phyloP scores from a whole-genome alignment of 108 stramenopile genomes.

The Aurantiochytrium sp. region DNA sequence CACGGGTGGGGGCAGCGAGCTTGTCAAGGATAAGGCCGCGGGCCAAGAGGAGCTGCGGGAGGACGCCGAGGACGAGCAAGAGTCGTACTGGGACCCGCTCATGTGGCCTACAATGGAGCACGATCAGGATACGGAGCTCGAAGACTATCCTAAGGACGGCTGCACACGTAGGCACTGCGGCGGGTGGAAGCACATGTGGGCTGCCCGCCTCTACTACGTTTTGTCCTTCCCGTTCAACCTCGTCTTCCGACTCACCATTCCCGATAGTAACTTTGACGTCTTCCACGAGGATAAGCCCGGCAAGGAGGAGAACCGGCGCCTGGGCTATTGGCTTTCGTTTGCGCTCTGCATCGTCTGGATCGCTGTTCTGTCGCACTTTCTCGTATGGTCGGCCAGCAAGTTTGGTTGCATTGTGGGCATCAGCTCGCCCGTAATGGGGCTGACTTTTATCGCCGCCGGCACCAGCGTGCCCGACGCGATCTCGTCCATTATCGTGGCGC shows the following conservation, averaged over 20 bases:
- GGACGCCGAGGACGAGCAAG: not conserved
- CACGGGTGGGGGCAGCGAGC: not conserved
- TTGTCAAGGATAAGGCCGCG: not conserved
- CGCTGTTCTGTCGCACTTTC: conserved; percentile 13
- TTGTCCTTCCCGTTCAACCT: not conserved
- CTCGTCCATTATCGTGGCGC: conserved; percentile 73
- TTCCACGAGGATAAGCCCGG: conserved; percentile 1
- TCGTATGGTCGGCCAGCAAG: conserved; percentile 6
- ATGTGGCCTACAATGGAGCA: not conserved
- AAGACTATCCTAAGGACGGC: not conserved
- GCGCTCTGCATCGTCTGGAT: conserved; percentile 17
- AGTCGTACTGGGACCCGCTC: conserved; percentile 17
- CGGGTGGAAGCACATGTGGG: not conserved
- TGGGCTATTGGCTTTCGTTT: not conserved
- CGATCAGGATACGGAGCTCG: not conserved
- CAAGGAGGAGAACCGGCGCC: not conserved
- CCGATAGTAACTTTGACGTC: conserved; percentile 17
- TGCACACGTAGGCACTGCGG: not conserved
- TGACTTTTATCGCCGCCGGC: conserved; percentile 75
- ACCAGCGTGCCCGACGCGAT: conserved; percentile 76
- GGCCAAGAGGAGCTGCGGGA: not conserved
- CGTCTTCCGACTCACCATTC: not conserved
- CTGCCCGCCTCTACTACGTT: not conserved
- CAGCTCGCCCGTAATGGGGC: conserved; percentile 69
- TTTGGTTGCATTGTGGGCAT: conserved; percentile 54